Evolutionary conservation across 306 rosid genomes (phyloP), one percentile per base, ranked within the genome.

Genomic region (Oxytropis ochrocephala): DNA sequence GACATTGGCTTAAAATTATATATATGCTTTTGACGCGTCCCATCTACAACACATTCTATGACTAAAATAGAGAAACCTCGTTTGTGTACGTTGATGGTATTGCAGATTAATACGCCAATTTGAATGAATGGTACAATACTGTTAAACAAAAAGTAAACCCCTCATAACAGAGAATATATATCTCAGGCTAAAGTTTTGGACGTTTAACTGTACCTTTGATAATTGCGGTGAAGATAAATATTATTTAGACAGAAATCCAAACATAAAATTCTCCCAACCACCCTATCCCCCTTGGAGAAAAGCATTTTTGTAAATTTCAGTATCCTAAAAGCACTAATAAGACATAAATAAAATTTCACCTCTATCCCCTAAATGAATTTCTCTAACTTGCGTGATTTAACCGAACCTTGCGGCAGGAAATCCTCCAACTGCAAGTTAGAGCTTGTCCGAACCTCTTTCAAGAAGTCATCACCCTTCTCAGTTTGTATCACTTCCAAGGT

Each of bases 361-460:
- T 64, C 79, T 79, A 41, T 24, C 84, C 80, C 79, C 89, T 84
- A 81, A 80, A 93, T 74, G 77, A 90, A 90, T 62, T 83, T 76
- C 50, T 88, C 96, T 75, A 93, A 77, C 63, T 83, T 87, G 27
- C 67, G 81, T 38, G 98, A 88, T 64, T 9, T 81, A 29, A 11
- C 30, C 11, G 91, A 83, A 9, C 75, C 74, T 0, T 86, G 87
- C 4, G 91, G 88, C 83, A 66, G 78, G 81, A 90, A 86, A 41
- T 55, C 72, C 78, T 90, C 91, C 75, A 90, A 75, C 63, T 8
- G 84, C 88, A 90, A 82, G 44, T 58, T 80, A 18, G 90, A 90
- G 71, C 64, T 54, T 1, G 27, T 42, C 0, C 75, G 56, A 41
- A 88, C 66, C 65, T 87, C 93, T 1, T 56, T 77, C 5, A 92